Conservation (phyloP, 306 rosid genomes). For the Neltuma alba region DNA sequence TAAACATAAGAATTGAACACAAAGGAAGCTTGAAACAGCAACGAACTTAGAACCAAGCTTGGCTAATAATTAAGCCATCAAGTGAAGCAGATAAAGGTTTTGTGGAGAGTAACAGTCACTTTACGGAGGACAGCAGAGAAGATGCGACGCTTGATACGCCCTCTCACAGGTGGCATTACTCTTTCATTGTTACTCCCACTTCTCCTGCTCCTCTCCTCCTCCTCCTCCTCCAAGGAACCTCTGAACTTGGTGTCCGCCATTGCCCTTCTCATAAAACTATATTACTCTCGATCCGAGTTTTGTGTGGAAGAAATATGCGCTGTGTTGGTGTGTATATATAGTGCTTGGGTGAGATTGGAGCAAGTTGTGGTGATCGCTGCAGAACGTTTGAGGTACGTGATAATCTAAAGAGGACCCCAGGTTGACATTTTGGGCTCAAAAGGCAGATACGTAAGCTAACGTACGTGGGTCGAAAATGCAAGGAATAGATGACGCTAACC, state of each 20-base stretch:
- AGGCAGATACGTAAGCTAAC: too few relatives aligned
- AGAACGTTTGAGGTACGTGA: not conserved
- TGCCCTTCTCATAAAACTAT: not conserved
- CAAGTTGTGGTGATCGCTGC: not conserved
- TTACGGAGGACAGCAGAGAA: not conserved
- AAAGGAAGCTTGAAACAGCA: not conserved
- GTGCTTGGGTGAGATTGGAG: not conserved
- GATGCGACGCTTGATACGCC: slow-evolving; percentile 38
- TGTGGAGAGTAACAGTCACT: not conserved
- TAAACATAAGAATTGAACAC: not conserved
- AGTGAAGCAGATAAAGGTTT: not conserved
- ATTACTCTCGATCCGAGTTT: not conserved
- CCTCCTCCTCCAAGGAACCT: not conserved
- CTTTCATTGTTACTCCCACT: not conserved
- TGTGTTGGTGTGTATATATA: not conserved
- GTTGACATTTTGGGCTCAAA: not conserved
- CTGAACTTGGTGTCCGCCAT: not conserved
- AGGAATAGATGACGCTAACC: not conserved
- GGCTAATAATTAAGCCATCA: not conserved
- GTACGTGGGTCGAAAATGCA: not conserved
- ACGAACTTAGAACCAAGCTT: not conserved
- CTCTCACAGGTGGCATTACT: slow-evolving; percentile 32
- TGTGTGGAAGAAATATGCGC: not conserved
- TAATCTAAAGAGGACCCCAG: not conserved
- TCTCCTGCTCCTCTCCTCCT: not conserved